A percentile compares a stretch with the other conserved stretches of the same genome.
Conservation (phyloP, 2,329 filamentous ascomycete genomes). For the Coniochaeta sp. region DNA sequence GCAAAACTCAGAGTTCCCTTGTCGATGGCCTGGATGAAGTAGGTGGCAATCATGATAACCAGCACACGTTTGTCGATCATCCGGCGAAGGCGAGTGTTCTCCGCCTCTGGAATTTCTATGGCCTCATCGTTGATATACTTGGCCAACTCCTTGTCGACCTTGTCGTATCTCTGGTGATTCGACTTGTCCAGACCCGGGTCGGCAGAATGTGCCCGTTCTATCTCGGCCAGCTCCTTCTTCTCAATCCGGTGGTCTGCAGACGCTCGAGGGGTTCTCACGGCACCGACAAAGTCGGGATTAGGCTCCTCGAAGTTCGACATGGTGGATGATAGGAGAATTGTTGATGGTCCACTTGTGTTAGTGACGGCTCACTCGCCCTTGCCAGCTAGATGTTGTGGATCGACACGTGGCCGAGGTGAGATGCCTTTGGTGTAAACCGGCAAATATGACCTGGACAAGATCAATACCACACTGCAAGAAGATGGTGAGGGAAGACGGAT, state of each 20-base stretch:
- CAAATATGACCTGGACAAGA: not conserved
- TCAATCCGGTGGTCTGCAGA: not conserved
- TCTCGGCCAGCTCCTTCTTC: conserved; percentile 2
- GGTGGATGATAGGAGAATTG: not conserved
- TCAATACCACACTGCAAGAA: not conserved
- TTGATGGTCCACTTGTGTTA: not conserved
- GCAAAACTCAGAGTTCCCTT: conserved; percentile 61
- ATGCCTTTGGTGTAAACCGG: not conserved
- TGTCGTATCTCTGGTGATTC: conserved; percentile 40
- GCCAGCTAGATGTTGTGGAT: not conserved
- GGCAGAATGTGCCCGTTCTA: conserved; percentile 8
- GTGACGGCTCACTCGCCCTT: not conserved
- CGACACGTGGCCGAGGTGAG: not conserved
- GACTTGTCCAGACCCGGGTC: conserved; percentile 30
- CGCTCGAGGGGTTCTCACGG: not conserved
- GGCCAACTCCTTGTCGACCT: conserved; percentile 62
- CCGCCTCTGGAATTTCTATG: conserved; percentile 51
- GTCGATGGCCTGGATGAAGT: conserved; percentile 65
- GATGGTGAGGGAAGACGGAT: not conserved
- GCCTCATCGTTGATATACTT: conserved; percentile 54
- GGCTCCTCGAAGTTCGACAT: conserved; percentile 2
- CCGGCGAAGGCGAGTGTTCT: conserved; percentile 52
- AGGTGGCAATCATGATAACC: conserved; percentile 64
- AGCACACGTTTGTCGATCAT: conserved; percentile 64
- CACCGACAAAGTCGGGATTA: conserved; percentile 1